Evolutionary conservation across 345 rosid species (phyloP).

Genomic region (Atalantia buxifolia): DNA sequence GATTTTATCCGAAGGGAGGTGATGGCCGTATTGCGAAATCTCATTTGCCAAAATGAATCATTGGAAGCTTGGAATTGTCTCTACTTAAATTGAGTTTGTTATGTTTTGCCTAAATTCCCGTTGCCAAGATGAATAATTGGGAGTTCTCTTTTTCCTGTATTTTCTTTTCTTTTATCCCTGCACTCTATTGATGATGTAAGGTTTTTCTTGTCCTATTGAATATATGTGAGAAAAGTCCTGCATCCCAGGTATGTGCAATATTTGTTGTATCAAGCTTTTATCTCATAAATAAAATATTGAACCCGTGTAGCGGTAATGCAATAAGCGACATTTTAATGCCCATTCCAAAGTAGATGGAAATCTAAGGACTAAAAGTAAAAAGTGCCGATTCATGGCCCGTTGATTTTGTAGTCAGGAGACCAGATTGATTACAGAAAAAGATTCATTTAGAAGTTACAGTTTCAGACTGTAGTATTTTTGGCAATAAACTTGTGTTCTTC

Average conservation of each 20-base stretch:
- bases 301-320: too few relatives aligned
- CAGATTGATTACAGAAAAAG: background rate
- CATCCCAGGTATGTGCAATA: too few relatives aligned
- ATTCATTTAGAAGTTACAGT: background rate
- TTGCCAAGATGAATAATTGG: too few relatives aligned
- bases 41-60: conserved; percentile 19
- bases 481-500: background rate
- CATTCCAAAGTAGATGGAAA: too few relatives aligned
- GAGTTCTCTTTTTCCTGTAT: background rate
- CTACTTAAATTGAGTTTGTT: background rate
- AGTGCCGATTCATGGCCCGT: background rate
- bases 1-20: conserved; percentile 39
- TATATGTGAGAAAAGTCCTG: too few relatives aligned
- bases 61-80: conserved; percentile 25
- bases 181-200: conserved; percentile 8
- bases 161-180: too few relatives aligned
- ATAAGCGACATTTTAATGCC: too few relatives aligned
- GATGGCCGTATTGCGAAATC: conserved; percentile 29
- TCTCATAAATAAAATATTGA: too few relatives aligned
- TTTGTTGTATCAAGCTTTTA: too few relatives aligned
- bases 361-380: too few relatives aligned
- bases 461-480: background rate
- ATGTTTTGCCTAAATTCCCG: too few relatives aligned
- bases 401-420: background rate
- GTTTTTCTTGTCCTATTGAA: background rate